These are phyloP conservation scores for Arctostaphylos glauca DNA, from an alignment of 148 eudicot species.

Conservation along the genomic window DNA sequence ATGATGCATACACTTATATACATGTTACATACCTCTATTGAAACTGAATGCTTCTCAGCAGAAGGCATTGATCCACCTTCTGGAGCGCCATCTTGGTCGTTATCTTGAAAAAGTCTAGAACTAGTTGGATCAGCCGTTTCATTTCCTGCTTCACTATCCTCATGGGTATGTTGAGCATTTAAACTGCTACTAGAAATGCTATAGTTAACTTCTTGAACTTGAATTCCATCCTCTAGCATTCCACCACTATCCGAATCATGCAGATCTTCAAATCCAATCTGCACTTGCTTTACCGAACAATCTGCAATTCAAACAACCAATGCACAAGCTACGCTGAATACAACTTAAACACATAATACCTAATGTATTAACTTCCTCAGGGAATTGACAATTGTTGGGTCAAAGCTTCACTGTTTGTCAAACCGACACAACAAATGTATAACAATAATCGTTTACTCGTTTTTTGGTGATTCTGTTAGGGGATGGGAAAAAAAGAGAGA, in stretches of 20 bases:
- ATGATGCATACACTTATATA: background rate
- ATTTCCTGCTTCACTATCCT: conserved; percentile 18
- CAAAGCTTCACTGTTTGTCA: background rate
- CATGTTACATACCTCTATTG: conserved; percentile 27
- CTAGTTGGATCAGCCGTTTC: conserved; percentile 16
- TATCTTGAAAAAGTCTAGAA: conserved; percentile 18
- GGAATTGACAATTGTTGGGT: background rate
- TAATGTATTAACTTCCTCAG: background rate
- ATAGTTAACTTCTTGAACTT: conserved; percentile 13
- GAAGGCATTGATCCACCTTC: conserved; percentile 21
- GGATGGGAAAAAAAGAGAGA: background rate
- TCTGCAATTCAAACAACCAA: conserved; percentile 19
- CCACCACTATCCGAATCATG: background rate
- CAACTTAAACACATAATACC: background rate
- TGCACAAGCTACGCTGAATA: background rate
- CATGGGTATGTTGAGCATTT: conserved; percentile 15
- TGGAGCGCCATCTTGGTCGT: conserved; percentile 11
- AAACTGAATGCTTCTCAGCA: conserved; percentile 35
- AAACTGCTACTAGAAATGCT: conserved; percentile 11
- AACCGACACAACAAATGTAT: background rate
- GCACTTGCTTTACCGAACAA: background rate
- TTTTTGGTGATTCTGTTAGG: background rate
- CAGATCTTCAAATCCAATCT: conserved; percentile 15
- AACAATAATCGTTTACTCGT: background rate
- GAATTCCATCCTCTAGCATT: conserved; percentile 11